These are phyloP conservation scores for Annulohypoxylon moriforme DNA, from an alignment of 495 filamentous ascomycete species.

Conservation along the genomic window DNA sequence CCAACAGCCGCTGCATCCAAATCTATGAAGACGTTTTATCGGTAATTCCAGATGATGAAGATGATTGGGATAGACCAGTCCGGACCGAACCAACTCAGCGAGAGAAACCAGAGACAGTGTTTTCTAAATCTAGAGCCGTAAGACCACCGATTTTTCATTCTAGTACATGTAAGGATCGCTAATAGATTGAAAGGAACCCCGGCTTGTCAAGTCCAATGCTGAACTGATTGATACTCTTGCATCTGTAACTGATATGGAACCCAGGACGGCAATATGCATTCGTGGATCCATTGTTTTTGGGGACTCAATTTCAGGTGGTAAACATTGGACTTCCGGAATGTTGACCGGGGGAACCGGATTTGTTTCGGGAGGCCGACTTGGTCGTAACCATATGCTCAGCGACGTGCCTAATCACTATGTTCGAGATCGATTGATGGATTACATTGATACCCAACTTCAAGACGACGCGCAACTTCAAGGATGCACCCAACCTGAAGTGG, in stretches of 20 bases:
- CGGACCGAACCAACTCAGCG: background rate
- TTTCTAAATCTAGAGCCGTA: conserved; percentile 28
- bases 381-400: conserved; percentile 25
- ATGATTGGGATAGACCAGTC: no score
- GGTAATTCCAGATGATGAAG: background rate
- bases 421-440: conserved; percentile 31
- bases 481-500: conserved; percentile 20
- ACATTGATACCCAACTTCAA: conserved; percentile 28
- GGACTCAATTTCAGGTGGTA: background rate
- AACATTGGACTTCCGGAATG: background rate
- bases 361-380: conserved; percentile 25
- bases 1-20: conserved; percentile 21
- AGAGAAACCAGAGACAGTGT: conserved; percentile 7
- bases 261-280: background rate
- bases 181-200: conserved; percentile 13
- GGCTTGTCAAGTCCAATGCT: conserved; percentile 25
- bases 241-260: background rate
- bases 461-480: no score
- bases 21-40: conserved; percentile 27
- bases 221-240: conserved; percentile 28
- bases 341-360: background rate
- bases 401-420: conserved; percentile 34
- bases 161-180: background rate
- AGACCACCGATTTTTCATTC: background rate
- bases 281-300: conserved; percentile 4